Percentiles rank a stretch among this genome's conserved stretches.
phyloP scores from a whole-genome alignment of 176 grass and related monocot genomes.

The Oryza rufipogon region DNA sequence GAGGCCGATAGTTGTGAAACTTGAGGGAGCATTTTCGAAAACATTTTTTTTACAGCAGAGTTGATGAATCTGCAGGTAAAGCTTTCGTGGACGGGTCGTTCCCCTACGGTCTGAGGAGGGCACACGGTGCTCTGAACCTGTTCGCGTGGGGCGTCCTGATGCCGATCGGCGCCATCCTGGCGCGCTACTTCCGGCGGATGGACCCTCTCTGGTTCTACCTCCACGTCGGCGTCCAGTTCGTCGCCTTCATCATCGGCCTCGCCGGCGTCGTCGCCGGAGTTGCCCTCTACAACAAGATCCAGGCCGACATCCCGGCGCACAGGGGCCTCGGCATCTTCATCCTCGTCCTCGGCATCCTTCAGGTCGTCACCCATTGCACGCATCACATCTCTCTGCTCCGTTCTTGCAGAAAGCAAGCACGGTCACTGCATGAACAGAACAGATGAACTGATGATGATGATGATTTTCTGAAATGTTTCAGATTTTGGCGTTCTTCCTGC shows the following conservation, averaged over 20 bases:
- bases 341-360: constrained; percentile 78
- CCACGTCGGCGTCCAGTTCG: constrained; percentile 71
- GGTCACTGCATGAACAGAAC: no score
- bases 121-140: constrained; percentile 80
- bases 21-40: no score
- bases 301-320: constrained; percentile 74
- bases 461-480: not conserved
- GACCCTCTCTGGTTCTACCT: constrained; percentile 95
- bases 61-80: constrained; percentile 54
- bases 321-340: constrained; percentile 91
- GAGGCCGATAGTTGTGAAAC: no score
- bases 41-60: constrained; percentile 11
- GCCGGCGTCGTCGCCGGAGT: constrained; percentile 81
- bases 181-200: constrained; percentile 73
- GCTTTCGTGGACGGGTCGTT: constrained; percentile 53
- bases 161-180: constrained; percentile 85
- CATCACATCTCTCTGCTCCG: not conserved
- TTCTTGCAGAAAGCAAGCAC: not conserved
- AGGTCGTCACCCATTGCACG: constrained; percentile 45
- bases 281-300: constrained; percentile 77
- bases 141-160: constrained; percentile 88
- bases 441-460: not conserved
- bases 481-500: constrained; percentile 70
- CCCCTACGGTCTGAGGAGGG: constrained; percentile 62
- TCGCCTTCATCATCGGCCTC: constrained; percentile 78